Evolutionary conservation across 192 early-diverging fungal genomes (phyloP).

Genomic region (Coemansia sp.): DNA sequence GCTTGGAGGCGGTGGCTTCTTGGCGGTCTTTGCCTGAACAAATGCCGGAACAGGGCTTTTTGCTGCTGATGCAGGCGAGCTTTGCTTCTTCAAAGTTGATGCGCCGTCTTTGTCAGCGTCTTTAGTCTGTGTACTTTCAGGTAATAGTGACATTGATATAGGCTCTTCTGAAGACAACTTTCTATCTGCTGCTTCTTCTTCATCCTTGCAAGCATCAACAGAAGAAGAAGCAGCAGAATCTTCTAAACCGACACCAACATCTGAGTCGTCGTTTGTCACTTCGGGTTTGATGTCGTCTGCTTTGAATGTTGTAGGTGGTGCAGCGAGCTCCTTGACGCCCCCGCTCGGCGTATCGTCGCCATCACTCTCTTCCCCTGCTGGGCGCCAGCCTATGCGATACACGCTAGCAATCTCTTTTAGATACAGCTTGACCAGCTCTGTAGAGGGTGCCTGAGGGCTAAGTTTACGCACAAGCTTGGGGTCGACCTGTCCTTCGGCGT

Average conservation of each 20-base stretch:
- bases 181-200: too few species aligned
- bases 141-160: too few species aligned
- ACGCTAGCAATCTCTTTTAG: constrained; percentile 84
- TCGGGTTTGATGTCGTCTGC: background rate
- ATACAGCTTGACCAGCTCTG: constrained; percentile 78
- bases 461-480: constrained; percentile 76
- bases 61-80: background rate
- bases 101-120: background rate
- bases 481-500: constrained; percentile 72
- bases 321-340: constrained; percentile 15
- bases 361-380: constrained; percentile 46
- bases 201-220: too few species aligned
- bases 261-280: background rate
- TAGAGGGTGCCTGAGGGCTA: constrained; percentile 71
- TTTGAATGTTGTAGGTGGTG: background rate
- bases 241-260: background rate
- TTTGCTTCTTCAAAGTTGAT: background rate
- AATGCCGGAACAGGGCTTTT: background rate
- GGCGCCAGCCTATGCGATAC: constrained; percentile 72
- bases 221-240: too few species aligned
- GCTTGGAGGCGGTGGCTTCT: constrained; percentile 1
- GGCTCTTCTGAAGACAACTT: too few species aligned
- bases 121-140: too few species aligned
- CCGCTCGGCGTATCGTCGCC: constrained; percentile 22
- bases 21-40: background rate